Percentiles rank a stretch among this genome's conserved stretches.
These are phyloP conservation scores for Kentomonas sorsogonicus DNA, from an alignment of 208 protist genomes.

Conservation along the genomic window DNA sequence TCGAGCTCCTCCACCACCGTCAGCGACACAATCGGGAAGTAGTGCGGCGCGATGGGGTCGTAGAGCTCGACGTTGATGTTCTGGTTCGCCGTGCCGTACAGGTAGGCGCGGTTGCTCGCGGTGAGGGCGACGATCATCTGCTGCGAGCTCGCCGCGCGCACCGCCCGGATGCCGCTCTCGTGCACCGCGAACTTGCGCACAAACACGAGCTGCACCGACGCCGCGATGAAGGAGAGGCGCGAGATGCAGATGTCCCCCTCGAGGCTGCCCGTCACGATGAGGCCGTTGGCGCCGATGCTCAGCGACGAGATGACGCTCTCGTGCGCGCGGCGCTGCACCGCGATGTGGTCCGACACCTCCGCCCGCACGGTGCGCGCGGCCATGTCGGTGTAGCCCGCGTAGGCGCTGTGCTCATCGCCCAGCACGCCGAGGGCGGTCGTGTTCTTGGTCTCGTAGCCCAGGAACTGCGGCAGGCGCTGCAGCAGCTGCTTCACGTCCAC, in stretches of 20 bases:
- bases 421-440: no score
- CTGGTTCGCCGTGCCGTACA: slow-evolving; percentile 28
- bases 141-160: background rate
- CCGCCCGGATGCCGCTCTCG: background rate
- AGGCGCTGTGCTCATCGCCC: no score
- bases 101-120: slow-evolving; percentile 26
- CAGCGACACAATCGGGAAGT: slow-evolving; percentile 46
- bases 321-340: slow-evolving; percentile 16
- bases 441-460: no score
- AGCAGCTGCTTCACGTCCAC: slow-evolving; percentile 30
- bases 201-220: background rate
- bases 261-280: slow-evolving; percentile 31
- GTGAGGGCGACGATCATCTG: slow-evolving; percentile 38
- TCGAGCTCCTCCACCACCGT: slow-evolving; percentile 57
- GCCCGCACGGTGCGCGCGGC: no score
- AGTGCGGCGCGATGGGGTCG: slow-evolving; percentile 65
- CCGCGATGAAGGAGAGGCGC: slow-evolving; percentile 13
- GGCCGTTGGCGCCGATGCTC: slow-evolving; percentile 18
- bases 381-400: no score
- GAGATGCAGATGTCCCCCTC: slow-evolving; percentile 39
- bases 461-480: slow-evolving; percentile 24
- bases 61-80: slow-evolving; percentile 68
- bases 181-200: no score
- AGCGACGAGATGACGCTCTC: slow-evolving; percentile 32
- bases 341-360: no score